Evolutionary conservation across 176 grass and related monocot species (phyloP).

Genomic region (Musa beccarii): DNA sequence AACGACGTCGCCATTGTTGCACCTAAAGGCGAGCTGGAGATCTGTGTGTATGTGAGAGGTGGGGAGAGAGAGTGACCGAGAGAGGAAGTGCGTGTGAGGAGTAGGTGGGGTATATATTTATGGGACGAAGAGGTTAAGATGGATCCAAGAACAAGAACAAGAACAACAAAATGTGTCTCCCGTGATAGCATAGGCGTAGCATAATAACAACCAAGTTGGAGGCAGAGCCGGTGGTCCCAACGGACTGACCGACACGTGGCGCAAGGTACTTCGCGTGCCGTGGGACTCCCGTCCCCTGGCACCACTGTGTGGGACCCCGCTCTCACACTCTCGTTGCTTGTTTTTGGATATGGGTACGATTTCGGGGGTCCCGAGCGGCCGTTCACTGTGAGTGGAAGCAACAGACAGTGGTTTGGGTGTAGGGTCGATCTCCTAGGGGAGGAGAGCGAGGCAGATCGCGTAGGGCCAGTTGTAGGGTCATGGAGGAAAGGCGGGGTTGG

Average conservation of each 20-base stretch:
- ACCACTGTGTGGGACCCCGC: no score
- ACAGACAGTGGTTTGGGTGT: no score
- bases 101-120: not conserved
- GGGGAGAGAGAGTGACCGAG: not conserved
- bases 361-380: no score
- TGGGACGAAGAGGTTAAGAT: not conserved
- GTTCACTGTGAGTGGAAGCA: no score
- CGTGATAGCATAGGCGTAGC: not conserved
- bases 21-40: constrained; percentile 2
- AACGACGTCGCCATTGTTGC: constrained; percentile 14
- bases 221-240: not conserved
- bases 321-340: no score
- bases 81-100: not conserved
- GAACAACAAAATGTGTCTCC: not conserved
- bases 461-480: not conserved
- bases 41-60: not conserved
- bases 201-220: not conserved
- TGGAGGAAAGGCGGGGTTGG: not conserved
- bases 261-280: no score
- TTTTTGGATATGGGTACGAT: no score
- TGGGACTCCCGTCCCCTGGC: no score
- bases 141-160: not conserved
- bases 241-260: not conserved
- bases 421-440: no score
- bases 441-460: no score